Base-by-base conservation (phyloP, 352 stramenopile species). In the Phytophthora tentaculata region DNA sequence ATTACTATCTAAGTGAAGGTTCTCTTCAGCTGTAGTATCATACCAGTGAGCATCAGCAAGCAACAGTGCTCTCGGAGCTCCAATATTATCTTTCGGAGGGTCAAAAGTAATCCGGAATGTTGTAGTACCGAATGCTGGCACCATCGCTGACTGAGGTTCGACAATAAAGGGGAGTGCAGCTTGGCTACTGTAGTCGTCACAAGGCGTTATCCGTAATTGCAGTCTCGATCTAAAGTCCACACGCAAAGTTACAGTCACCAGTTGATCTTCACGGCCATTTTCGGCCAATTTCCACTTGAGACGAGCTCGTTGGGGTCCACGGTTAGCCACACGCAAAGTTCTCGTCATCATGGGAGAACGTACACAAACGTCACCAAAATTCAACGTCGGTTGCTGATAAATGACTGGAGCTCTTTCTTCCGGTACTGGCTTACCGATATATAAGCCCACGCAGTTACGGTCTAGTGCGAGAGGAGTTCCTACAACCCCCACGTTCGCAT, bases 41-140 rank as follows among this genome's bases (percentile, higher is more conserved):
- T 81, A 77, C 86, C 84, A 95, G 29, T 86, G 66, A 2, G 80
- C 84, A 44, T 95, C 81, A 0, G 76, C 86, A 13, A 95, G 39
- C n/a, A 95, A 41, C 49, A 93, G 56, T 16, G 70, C 66, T 24
- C 86, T 74, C 4, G 73, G 54, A 0, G 70, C 60, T 10, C 44
- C 52, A 5, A 73, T 24, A 16, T 60, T 22, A 6, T 68, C 50
- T 22, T 47, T 58, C 0, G 73, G 50, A 1, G 84, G 74, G 0
- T 73, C 55, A 48, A 86, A 90, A 10, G 83, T 91, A 32, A 95
- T 64, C 5, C 75, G 74, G 64, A 92, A 89, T 1, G 74, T 20
- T 35, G 62, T 67, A 0, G 56, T 71, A 41, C 61, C 67, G 22
- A 74, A 74, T 20, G 67, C 29, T 50, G 61, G 28, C 1, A 79